Evolutionary conservation across 495 filamentous ascomycete genomes (phyloP), one percentile per base, ranked within the genome.

Genomic region (Corynascus novoguineensis): DNA sequence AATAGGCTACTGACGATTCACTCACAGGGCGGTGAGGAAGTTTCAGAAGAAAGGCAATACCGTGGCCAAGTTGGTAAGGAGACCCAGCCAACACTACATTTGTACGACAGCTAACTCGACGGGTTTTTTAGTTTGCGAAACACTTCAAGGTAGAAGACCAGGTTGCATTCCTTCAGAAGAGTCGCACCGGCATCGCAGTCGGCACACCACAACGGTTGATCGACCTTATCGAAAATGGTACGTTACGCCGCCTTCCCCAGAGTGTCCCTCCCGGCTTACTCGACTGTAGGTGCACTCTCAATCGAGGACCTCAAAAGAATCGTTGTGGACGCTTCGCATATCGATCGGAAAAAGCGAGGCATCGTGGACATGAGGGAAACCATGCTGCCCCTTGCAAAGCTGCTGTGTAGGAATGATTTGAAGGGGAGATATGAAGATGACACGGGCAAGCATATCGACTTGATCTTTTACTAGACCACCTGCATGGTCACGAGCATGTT

Each of bases 131-230:
- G 49, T 98, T 98, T 69, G 92, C 95, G 8, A 98, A 98, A 68
- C 93, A 98, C 60, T 96, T 98, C 75, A 98, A 98, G 72, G 61
- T 98, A 6, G 80, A 88, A 51, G 95, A 97, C 60, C 87, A 90
- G 17, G 83, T 92, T 53, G 80, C 87, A 47, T 87, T 86, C 69
- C 81, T 92, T 74, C 71, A 89, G 72, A 73, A 80, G 70, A 67
- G 59, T 55, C 86, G 87, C 48, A 86, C 89, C 8, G 86, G 87
- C 19, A 87, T 97, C 50, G 91, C 89, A 1, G 88, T 96, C 19
- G 93, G 93, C 6, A 98, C 93, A 3, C 92, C 93, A 2, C 76
- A 83, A 45, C 79, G 93, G 41, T 68, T 97, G 29, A 83, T 83
- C 38, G 92, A 93, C 62, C 71, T 98, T 47, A 77, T 96, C 19